Evolutionary conservation across 768 basidiomycete species (phyloP), one percentile per base, ranked within the genome.

Genomic region (Lactarius quietus): DNA sequence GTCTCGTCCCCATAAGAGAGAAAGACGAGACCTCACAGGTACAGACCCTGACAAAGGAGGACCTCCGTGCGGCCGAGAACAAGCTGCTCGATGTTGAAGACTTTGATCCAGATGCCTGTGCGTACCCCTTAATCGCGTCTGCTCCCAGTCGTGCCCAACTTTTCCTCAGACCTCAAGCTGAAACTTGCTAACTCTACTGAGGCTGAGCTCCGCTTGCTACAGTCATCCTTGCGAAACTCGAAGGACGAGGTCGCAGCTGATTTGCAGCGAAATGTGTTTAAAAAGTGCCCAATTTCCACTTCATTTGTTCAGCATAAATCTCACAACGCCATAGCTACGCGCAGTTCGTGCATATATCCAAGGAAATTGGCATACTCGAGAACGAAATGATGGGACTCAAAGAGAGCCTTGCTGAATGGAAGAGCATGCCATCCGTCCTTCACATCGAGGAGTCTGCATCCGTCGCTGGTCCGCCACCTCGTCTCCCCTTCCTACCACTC

Each of bases 331-430:
- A 20, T 71, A 98, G 96, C 77, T 98, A 98, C 73, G 92, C 95
- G 54, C 94, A 98, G 74, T 98, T 98, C 73, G 92, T 99, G 31
- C 82, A 90, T 62, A 92, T 99, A 26, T 97, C 97, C 4, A 98
- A 98, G 73, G 97, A 98, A 77, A 96, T 99, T 61, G 89, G 91
- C 31, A 89, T 92, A 1, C 84, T 99, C 31, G 97, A 99, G 79
- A 95, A 95, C 72, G 95, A 98, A 75, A 92, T 98, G 90, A 83
- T 98, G 35, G 95, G 98, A 72, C 85, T 99, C 74, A 98, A 97
- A 75, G 93, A 95, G 62, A 84, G 90, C 7, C 82, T 98, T 4
- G 88, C 91, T 15, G 97, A 99, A 73, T 98, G 95, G 90, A 95
- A 95, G 75, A 86, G 86, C 62, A 94, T 98, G 84, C 96, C 97